Conservation (phyloP, 169 alveolate genomes). For the Plasmodium gaboni region DNA sequence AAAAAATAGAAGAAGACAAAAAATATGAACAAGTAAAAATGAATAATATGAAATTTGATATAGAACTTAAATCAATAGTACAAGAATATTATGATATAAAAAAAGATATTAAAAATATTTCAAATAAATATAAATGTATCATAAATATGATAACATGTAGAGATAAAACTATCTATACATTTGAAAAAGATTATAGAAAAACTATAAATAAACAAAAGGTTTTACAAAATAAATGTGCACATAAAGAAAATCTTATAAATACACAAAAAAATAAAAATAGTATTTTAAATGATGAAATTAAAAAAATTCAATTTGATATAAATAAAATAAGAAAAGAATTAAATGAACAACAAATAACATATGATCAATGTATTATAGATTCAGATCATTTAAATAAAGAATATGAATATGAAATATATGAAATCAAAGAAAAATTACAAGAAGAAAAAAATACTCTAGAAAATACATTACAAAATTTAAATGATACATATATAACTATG, state of each 20-base stretch:
- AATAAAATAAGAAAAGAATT: slow-evolving; percentile 23
- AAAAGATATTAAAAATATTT: slow-evolving; percentile 43
- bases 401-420: slow-evolving; percentile 22
- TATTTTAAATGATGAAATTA: slow-evolving; percentile 17
- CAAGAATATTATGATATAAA: slow-evolving; percentile 22
- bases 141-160: slow-evolving; percentile 45
- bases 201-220: slow-evolving; percentile 21
- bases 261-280: slow-evolving; percentile 20
- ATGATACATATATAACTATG: slow-evolving; percentile 7
- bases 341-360: not conserved
- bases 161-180: slow-evolving; percentile 47
- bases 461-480: slow-evolving; percentile 2
- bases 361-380: not conserved
- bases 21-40: slow-evolving; percentile 27
- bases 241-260: slow-evolving; percentile 2
- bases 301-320: slow-evolving; percentile 17
- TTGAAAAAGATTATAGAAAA: slow-evolving; percentile 36
- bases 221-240: slow-evolving; percentile 24
- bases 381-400: slow-evolving; percentile 30
- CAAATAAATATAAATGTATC: slow-evolving; percentile 35
- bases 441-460: slow-evolving; percentile 61
- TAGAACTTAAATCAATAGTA: slow-evolving; percentile 17
- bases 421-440: slow-evolving; percentile 30
- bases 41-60: slow-evolving; percentile 26
- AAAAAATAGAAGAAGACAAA: slow-evolving; percentile 47